These are phyloP conservation scores for Clavispora fructus DNA, from an alignment of 805 yeast genomes.

Conservation along the genomic window DNA sequence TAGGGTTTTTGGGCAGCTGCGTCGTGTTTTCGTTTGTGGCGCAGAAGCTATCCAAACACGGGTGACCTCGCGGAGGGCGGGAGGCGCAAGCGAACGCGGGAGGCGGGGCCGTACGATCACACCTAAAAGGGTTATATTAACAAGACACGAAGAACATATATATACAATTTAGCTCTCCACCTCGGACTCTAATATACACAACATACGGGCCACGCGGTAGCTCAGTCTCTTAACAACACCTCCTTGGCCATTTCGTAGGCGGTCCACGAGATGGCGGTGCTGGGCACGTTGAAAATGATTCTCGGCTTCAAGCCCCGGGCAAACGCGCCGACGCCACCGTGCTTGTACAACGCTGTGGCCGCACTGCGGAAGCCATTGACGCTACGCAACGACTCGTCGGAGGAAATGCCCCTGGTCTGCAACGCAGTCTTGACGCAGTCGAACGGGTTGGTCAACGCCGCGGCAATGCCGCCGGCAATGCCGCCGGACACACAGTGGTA, in stretches of 20 bases:
- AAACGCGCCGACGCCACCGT: conserved; percentile 65
- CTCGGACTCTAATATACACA: conserved; percentile 1
- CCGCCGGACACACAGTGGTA: conserved; percentile 92
- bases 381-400: conserved; percentile 42
- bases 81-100: too few relatives aligned
- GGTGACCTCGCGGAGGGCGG: background rate
- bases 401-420: conserved; percentile 69
- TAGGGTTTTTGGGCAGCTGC: conserved; percentile 79
- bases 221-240: conserved; percentile 36
- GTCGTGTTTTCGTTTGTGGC: conserved; percentile 78
- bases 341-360: conserved; percentile 55
- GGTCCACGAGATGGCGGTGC: conserved; percentile 97
- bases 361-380: conserved; percentile 70
- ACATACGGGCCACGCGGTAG: background rate
- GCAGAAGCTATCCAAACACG: conserved; percentile 41
- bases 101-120: background rate
- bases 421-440: conserved; percentile 90
- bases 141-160: background rate
- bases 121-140: background rate
- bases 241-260: conserved; percentile 95
- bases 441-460: conserved; percentile 90
- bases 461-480: conserved; percentile 90
- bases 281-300: conserved; percentile 87
- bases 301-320: conserved; percentile 85
- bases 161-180: background rate